These are phyloP conservation scores for Russula lepida DNA, from an alignment of 768 basidiomycete species.

Conservation along the genomic window DNA sequence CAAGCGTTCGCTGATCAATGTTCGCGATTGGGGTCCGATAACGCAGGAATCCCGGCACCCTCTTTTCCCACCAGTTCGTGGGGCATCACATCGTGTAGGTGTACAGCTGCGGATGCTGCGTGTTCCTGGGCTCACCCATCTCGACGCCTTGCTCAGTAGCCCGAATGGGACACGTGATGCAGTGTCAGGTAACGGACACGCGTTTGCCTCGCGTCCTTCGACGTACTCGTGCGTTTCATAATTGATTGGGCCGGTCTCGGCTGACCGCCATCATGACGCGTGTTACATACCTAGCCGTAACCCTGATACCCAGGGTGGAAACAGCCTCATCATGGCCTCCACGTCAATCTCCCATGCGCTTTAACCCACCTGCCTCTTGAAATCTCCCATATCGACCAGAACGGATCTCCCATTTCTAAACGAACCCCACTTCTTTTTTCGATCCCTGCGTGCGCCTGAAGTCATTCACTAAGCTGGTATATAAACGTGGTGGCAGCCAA, in stretches of 20 bases:
- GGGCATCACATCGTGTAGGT: background rate
- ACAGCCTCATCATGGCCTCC: conserved; percentile 5
- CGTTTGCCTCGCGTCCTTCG: conserved; percentile 12
- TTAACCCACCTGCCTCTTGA: background rate
- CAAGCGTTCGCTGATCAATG: background rate
- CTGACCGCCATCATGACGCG: background rate
- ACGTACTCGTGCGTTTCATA: conserved; percentile 13
- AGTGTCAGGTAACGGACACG: background rate
- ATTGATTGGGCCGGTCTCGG: background rate
- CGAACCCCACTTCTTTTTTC: background rate
- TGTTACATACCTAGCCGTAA: background rate
- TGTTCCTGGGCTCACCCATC: background rate
- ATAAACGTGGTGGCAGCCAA: conserved; percentile 1
- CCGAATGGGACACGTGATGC: background rate
- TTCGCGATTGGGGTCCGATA: conserved; percentile 12
- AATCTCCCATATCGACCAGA: background rate
- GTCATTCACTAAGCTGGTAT: background rate
- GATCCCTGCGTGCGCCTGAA: background rate
- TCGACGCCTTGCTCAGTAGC: background rate
- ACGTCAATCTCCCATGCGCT: background rate
- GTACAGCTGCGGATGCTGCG: background rate
- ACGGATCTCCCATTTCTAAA: background rate
- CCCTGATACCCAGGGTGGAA: conserved; percentile 10
- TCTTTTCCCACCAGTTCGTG: background rate
- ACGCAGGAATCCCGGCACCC: background rate